Percentiles rank a stretch among this genome's conserved stretches.
Conservation (phyloP, 2,329 filamentous ascomycete species). For the Aureobasidium pullulans region DNA sequence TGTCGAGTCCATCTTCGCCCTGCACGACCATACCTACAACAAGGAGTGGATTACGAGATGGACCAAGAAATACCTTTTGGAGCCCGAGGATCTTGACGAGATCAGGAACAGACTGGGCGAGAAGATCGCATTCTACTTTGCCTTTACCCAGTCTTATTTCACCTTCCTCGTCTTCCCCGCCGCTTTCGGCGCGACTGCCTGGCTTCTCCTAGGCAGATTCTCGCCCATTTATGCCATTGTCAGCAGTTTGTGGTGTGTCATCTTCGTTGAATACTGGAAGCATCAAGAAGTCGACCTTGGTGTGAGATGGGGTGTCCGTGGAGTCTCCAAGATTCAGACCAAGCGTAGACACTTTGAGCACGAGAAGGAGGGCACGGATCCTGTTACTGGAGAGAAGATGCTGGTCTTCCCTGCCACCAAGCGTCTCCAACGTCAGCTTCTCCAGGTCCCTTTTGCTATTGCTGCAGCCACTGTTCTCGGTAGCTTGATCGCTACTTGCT, state of each 20-base stretch:
- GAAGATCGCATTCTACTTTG: conserved; percentile 87
- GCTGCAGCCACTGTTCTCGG: conserved; percentile 66
- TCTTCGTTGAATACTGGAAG: conserved; percentile 96
- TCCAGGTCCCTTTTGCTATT: conserved; percentile 79
- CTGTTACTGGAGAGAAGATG: conserved; percentile 71
- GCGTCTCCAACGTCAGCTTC: conserved; percentile 66
- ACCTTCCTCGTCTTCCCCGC: conserved; percentile 77
- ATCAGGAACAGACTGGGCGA: conserved; percentile 45
- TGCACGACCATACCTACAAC: conserved; percentile 46
- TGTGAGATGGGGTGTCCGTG: conserved; percentile 80
- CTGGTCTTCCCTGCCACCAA: conserved; percentile 70
- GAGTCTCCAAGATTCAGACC: conserved; percentile 73
- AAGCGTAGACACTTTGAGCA: conserved; percentile 71
- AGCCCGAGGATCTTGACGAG: conserved; percentile 42
- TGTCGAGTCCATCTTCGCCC: conserved; percentile 42
- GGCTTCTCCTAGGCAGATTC: conserved; percentile 77
- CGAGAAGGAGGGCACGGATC: conserved; percentile 69
- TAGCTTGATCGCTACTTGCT: conserved; percentile 74
- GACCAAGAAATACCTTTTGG: conserved; percentile 40
- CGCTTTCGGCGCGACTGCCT: conserved; percentile 65
- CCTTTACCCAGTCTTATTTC: conserved; percentile 88
- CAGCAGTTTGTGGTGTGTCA: conserved; percentile 76
- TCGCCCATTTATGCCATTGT: conserved; percentile 72
- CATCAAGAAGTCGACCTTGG: conserved; percentile 81
- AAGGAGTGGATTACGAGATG: conserved; percentile 48